Conservation (phyloP, 2,329 filamentous ascomycete genomes). For the Aspergillus ibericus region DNA sequence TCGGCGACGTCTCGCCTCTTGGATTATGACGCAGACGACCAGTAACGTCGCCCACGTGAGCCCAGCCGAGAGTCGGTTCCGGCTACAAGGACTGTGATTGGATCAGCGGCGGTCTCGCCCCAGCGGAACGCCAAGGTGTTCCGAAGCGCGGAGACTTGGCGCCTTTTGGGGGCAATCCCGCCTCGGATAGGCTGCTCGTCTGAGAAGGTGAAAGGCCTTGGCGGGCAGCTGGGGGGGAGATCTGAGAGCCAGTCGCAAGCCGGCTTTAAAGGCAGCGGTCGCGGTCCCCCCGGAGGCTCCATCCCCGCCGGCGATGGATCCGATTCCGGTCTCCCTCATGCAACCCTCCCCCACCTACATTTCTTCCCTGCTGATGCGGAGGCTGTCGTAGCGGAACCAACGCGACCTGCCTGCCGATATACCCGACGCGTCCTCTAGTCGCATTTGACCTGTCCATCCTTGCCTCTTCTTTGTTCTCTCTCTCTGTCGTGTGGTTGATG, state of each 20-base stretch:
- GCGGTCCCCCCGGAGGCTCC: background rate
- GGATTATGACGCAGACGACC: constrained; percentile 20
- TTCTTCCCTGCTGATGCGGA: background rate
- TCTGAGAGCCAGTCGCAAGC: constrained; percentile 12
- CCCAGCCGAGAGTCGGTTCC: constrained; percentile 7
- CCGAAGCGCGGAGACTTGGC: constrained; percentile 23
- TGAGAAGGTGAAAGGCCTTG: constrained; percentile 14
- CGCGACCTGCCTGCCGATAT: constrained; percentile 12
- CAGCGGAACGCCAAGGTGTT: constrained; percentile 23
- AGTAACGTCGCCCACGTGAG: constrained; percentile 11
- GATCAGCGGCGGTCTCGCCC: background rate
- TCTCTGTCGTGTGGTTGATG: constrained; percentile 10
- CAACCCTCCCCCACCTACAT: background rate
- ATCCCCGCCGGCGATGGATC: constrained; percentile 5
- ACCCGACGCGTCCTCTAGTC: constrained; percentile 13
- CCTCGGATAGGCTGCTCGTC: constrained; percentile 9
- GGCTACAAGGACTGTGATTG: constrained; percentile 5
- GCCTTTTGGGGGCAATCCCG: constrained; percentile 8
- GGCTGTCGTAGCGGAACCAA: background rate
- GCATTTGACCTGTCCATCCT: constrained; percentile 14
- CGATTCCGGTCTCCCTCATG: constrained; percentile 1
- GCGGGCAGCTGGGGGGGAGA: constrained; percentile 14
- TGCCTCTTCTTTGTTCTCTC: constrained; percentile 12
- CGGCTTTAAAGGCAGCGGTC: constrained; percentile 7
- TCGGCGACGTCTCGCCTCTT: background rate